Evolutionary conservation across 2,329 filamentous ascomycete genomes (phyloP).

Genomic region (Emydomyces testavorans): DNA sequence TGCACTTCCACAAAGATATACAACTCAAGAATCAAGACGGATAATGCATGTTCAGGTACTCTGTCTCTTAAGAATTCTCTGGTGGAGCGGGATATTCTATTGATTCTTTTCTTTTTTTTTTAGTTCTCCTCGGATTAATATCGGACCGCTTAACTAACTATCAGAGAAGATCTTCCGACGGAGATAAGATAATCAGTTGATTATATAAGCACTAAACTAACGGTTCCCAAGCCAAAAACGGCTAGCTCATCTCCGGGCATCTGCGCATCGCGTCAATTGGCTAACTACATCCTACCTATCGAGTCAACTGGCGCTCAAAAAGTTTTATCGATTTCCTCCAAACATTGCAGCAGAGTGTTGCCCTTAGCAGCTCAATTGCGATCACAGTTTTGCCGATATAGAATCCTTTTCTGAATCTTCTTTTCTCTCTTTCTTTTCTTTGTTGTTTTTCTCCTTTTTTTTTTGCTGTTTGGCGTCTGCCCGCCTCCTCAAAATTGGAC

Average conservation of each 20-base stretch:
- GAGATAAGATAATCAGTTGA: background rate
- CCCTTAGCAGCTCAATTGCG: background rate
- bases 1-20: background rate
- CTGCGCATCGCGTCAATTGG: no score
- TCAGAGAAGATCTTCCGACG: background rate
- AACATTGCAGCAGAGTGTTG: background rate
- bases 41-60: background rate
- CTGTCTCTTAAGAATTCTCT: background rate
- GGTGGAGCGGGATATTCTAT: background rate
- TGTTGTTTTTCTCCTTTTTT: background rate
- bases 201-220: background rate
- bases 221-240: background rate
- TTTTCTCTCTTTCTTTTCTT: background rate
- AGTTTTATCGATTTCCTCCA: background rate
- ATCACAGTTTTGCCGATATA: background rate
- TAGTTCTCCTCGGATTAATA: background rate
- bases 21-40: background rate
- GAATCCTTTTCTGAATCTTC: background rate
- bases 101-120: background rate
- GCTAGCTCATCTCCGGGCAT: background rate
- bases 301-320: no score
- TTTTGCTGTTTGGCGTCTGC: background rate
- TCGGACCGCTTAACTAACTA: background rate
- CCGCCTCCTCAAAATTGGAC: background rate
- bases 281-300: no score